Conservation (phyloP, 2,329 filamentous ascomycete species). For the Calonectria hawksworthii region DNA sequence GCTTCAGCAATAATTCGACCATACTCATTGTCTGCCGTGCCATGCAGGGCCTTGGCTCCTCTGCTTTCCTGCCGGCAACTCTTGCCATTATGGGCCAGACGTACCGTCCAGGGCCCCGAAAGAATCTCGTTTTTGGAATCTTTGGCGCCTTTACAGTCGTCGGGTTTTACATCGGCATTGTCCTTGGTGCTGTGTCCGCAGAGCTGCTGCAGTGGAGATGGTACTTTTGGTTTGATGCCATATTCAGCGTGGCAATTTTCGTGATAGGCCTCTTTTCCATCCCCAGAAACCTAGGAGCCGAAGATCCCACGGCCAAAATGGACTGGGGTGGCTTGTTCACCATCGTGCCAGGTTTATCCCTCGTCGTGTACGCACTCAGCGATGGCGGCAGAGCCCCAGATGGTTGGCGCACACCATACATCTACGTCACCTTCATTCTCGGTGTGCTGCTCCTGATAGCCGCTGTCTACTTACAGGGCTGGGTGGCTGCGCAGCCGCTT, state of each 20-base stretch:
- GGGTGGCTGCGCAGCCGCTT: not conserved
- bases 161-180: constrained; percentile 70
- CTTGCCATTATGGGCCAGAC: constrained; percentile 76
- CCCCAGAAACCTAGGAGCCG: not conserved
- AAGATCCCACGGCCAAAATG: constrained; percentile 4
- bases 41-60: constrained; percentile 79
- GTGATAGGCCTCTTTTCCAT: not conserved
- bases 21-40: constrained; percentile 82
- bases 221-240: constrained; percentile 25
- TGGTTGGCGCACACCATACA: constrained; percentile 19
- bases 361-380: constrained; percentile 16
- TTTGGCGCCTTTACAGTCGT: constrained; percentile 68
- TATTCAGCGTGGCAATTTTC: not conserved
- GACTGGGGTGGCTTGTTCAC: constrained; percentile 13
- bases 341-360: constrained; percentile 9
- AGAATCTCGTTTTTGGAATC: constrained; percentile 74
- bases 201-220: constrained; percentile 8
- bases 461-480: constrained; percentile 5
- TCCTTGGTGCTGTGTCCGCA: constrained; percentile 3
- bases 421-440: not conserved
- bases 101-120: constrained; percentile 77
- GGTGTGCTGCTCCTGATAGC: not conserved
- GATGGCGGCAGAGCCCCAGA: constrained; percentile 10
- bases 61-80: constrained; percentile 78
- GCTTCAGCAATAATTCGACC: constrained; percentile 74